Base-by-base conservation (phyloP, 352 stramenopile species). In the Phytophthora litchii region DNA sequence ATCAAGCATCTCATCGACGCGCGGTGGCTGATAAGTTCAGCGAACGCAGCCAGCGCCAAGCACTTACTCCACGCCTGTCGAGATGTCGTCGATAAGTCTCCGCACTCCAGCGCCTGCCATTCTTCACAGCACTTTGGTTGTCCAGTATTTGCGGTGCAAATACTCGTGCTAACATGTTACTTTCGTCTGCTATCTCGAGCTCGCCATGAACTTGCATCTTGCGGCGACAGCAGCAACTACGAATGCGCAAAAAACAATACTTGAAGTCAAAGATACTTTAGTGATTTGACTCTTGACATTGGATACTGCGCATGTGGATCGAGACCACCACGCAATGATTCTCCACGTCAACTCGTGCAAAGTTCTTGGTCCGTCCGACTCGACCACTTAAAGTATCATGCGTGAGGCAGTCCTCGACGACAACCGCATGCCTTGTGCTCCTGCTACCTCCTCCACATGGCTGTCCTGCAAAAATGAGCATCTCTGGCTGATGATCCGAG, bases 11-110 rank as follows among this genome's bases (percentile, higher is more conserved):
- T 34, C 29, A 34, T 34, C 3, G 25, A 10, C 10, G 17, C 16
- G 1, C 29, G 16, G 12, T 64, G 52, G 44, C 52, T 57, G 52
- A 63, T 46, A 59, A 60, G 54, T 64, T 46, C 60, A 64, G 60
- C 34, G 32, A 51, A 19, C 16, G 32, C 47, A 57, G 46, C 29
- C 45, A 64, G 23, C 20, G 25, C 31, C 35, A 54, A 40, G 46
- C 42, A 56, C 43, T 42, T 19, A 10, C 27, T 64, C 19, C 37
- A 46, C 31, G 36, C 25, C 35, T 52, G 20, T 57, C 35, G 44
- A 55, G 44, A 37, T 20, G 52, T 46, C 41, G 42, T 43, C 35
- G 44, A 44, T 43, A 37, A 43, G 23, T n/a, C 54, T 38, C 16
- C n/a, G 5, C 27, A 13, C 13, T 27, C 47, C 14, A 25, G 16